Percentiles rank a stretch among this genome's conserved stretches.
Conservation (phyloP, 345 rosid genomes). For the Hibiscus syriacus region DNA sequence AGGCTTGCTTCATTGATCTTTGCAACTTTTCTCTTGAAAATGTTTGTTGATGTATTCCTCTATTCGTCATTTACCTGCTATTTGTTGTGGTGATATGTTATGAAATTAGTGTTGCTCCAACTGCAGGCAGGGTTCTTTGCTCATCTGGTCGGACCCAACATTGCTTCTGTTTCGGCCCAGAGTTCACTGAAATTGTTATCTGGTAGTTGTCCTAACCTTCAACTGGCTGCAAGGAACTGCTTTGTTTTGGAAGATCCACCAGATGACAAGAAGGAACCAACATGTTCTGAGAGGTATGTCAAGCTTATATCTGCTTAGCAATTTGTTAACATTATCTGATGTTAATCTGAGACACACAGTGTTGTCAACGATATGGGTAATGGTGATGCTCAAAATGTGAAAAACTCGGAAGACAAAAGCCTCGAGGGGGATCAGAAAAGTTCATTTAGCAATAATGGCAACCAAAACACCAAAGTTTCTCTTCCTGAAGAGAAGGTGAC, state of each 20-base stretch:
- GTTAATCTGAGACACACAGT: slow-evolving; percentile 37
- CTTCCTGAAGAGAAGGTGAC: slow-evolving; percentile 38
- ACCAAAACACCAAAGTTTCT: slow-evolving; percentile 32
- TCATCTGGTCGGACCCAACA: slow-evolving; percentile 52
- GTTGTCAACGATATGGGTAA: slow-evolving; percentile 28
- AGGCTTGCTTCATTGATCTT: not conserved
- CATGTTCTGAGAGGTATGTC: slow-evolving; percentile 46
- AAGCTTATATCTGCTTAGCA: slow-evolving; percentile 2
- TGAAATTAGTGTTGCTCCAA: not conserved
- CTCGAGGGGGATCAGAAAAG: slow-evolving; percentile 31
- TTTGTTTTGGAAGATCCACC: slow-evolving; percentile 90
- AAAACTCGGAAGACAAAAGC: slow-evolving; percentile 24
- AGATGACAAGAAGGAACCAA: slow-evolving; percentile 35
- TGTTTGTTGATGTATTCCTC: not conserved
- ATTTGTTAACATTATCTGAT: slow-evolving; percentile 23
- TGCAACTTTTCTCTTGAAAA: not conserved
- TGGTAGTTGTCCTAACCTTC: slow-evolving; percentile 48
- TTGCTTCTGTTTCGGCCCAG: slow-evolving; percentile 67
- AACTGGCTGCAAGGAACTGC: slow-evolving; percentile 80
- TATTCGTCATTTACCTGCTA: not conserved
- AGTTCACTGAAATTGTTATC: slow-evolving; percentile 55
- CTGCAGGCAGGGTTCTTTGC: slow-evolving; percentile 72
- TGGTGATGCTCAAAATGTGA: slow-evolving; percentile 32
- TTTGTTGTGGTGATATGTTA: not conserved
- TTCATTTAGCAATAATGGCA: slow-evolving; percentile 19